phyloP scores from a whole-genome alignment of 805 yeast genomes.

The Yamadazyma sp. region DNA sequence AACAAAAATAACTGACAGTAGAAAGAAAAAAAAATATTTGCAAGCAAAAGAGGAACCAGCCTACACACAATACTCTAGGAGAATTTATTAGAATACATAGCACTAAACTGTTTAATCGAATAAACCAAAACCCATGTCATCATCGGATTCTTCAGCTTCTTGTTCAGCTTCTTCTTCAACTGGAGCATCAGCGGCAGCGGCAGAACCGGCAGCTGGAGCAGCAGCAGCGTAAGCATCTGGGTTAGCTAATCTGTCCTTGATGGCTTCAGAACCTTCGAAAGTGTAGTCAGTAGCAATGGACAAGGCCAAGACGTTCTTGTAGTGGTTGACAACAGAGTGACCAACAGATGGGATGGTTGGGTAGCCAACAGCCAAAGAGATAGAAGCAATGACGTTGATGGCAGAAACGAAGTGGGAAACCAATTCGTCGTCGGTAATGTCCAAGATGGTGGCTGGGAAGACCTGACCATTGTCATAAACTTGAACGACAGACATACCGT shows the following conservation, averaged over 20 bases:
- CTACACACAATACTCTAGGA: too few species aligned
- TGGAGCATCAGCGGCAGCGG: conserved; percentile 58
- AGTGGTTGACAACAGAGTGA: conserved; percentile 97
- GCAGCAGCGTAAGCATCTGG: conserved; percentile 99
- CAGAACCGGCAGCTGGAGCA: conserved; percentile 95
- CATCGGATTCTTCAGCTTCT: conserved; percentile 75
- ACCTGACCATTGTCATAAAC: conserved; percentile 98
- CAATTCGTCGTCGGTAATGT: conserved; percentile 97
- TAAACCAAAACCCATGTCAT: conserved; percentile 98
- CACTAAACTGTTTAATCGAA: conserved; percentile 69
- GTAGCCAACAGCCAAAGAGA: conserved; percentile 97
- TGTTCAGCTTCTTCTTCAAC: conserved; percentile 74
- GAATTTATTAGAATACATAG: conserved; percentile 13
- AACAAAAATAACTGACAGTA: neutral
- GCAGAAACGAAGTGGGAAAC: conserved; percentile 90
- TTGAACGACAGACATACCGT: conserved; percentile 95
- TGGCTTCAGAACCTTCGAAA: conserved; percentile 97
- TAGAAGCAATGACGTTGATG: conserved; percentile 87
- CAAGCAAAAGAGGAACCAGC: neutral
- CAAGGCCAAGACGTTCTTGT: conserved; percentile 97
- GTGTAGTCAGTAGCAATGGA: conserved; percentile 99
- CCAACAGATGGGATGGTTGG: conserved; percentile 99
- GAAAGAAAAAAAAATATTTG: neutral
- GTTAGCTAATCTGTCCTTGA: conserved; percentile 99
- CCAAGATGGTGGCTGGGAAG: conserved; percentile 95